Percentiles rank a stretch among this genome's conserved stretches.
Conservation (phyloP, 176 grass and related monocot genomes). For the Aegilops tauschii region DNA sequence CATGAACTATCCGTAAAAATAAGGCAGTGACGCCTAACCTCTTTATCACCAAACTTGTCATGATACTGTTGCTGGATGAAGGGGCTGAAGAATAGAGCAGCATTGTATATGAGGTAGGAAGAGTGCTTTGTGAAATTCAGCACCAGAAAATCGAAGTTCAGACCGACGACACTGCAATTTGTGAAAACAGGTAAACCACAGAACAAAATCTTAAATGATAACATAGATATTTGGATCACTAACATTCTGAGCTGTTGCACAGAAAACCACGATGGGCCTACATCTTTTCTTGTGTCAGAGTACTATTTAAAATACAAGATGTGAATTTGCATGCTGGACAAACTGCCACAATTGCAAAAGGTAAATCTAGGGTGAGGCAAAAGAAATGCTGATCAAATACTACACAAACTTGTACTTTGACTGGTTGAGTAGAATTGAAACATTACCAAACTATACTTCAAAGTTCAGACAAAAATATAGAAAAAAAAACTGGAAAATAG, state of each 20-base stretch:
- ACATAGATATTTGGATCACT: not conserved
- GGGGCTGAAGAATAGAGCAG: slow-evolving; percentile 72
- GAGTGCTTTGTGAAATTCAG: slow-evolving; percentile 96
- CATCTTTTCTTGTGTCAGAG: too few relatives aligned
- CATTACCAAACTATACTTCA: not conserved
- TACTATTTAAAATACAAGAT: too few relatives aligned
- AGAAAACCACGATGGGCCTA: not conserved
- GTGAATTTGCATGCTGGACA: not conserved
- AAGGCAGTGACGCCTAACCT: slow-evolving; percentile 48
- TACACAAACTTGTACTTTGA: too few relatives aligned
- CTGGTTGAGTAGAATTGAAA: not conserved
- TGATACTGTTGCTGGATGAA: slow-evolving; percentile 80
- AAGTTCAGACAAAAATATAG: not conserved
- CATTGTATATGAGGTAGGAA: slow-evolving; percentile 92
- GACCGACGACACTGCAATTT: slow-evolving; percentile 78
- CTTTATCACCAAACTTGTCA: slow-evolving; percentile 72
- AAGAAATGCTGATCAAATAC: too few relatives aligned
- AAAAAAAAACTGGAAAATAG: not conserved
- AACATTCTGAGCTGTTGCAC: not conserved
- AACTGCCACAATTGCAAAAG: too few relatives aligned
- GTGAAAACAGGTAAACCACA: slow-evolving; percentile 22
- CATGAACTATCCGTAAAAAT: not conserved
- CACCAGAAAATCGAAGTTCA: slow-evolving; percentile 94
- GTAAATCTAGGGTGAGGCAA: too few relatives aligned
- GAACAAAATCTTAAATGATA: not conserved